phyloP scores from a whole-genome alignment of 805 yeast genomes.

The Hagleromyces aurorensis region DNA sequence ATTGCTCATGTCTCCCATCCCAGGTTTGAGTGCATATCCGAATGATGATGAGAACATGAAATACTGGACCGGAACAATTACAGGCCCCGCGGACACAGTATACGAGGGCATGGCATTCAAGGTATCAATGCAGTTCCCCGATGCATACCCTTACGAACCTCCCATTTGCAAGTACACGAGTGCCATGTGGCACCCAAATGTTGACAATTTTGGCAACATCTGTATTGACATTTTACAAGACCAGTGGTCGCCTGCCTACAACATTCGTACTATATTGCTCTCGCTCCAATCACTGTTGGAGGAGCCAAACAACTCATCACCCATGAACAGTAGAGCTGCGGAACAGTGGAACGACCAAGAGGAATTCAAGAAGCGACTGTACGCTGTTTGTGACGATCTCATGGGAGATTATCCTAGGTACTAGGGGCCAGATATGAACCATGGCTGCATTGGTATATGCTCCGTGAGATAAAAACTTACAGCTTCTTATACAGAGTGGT shows the following conservation, averaged over 20 bases:
- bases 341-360: slow-evolving; percentile 42
- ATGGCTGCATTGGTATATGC: slow-evolving; percentile 1
- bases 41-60: slow-evolving; percentile 43
- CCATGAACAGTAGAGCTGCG: slow-evolving; percentile 52
- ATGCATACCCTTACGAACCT: slow-evolving; percentile 50
- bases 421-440: too few species aligned
- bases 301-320: slow-evolving; percentile 53
- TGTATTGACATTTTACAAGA: slow-evolving; percentile 58
- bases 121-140: slow-evolving; percentile 43
- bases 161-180: slow-evolving; percentile 49
- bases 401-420: too few species aligned
- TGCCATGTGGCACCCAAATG: slow-evolving; percentile 62
- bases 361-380: slow-evolving; percentile 27
- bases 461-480: slow-evolving; percentile 1
- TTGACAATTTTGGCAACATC: slow-evolving; percentile 56
- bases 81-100: slow-evolving; percentile 51
- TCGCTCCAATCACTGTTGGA: slow-evolving; percentile 53
- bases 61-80: slow-evolving; percentile 50
- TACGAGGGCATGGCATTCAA: slow-evolving; percentile 48
- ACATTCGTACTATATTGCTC: slow-evolving; percentile 51
- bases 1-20: slow-evolving; percentile 41
- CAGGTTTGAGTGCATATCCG: slow-evolving; percentile 50
- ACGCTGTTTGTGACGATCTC: slow-evolving; percentile 21
- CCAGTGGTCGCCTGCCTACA: slow-evolving; percentile 57
- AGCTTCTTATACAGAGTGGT: background rate